Base-by-base conservation (phyloP, 441 rosid genomes). In the Francoa sonchifolia region DNA sequence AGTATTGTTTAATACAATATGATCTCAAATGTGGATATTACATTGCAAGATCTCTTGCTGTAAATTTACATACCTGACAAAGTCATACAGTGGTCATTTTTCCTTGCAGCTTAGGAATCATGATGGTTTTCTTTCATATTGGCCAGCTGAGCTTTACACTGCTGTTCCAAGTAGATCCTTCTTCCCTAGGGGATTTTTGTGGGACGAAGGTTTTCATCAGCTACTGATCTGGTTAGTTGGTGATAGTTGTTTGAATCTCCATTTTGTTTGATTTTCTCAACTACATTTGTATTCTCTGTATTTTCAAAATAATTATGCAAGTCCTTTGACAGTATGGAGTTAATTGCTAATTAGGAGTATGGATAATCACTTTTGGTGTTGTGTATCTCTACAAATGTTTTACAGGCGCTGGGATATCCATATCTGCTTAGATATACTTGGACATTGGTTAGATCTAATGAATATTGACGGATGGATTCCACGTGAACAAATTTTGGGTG, bases 151-250 rank as follows among this genome's bases (percentile, higher is more conserved):
- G 72, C 89, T 92, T 41, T 83, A 76, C 68, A 76, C 99, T 7
- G 93, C 99, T 44, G 99, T 92, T 55, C 99, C 99, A 16, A 84
- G 99, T 61, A 77, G 99, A 34, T 82, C 97, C 22, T 74, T 87
- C 69, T 87, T 87, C 50, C 99, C 99, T 3, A 73, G 97, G 71
- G 97, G 99, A 15, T 87, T 84, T 61, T 60, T 92, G 30, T 84
- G 95, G 97, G 99, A 92, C 63, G 99, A 92, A 84, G 99, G 99
- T 47, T 92, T 84, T 67, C 97, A 84, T 73, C 99, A 92, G 62
- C 59, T 92, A 55, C 62, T 92, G 61, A 82, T 92, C 73, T 68
- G 97, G 97, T 87, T 38, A 53, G 94, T 72, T 47, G 33, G 46
- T 21, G 43, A 23, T 46, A 21, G 14, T 10, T 57, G 36, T 48